These are phyloP conservation scores for Pyricularia pennisetigena DNA, from an alignment of 2,329 filamentous ascomycete species.

Conservation along the genomic window DNA sequence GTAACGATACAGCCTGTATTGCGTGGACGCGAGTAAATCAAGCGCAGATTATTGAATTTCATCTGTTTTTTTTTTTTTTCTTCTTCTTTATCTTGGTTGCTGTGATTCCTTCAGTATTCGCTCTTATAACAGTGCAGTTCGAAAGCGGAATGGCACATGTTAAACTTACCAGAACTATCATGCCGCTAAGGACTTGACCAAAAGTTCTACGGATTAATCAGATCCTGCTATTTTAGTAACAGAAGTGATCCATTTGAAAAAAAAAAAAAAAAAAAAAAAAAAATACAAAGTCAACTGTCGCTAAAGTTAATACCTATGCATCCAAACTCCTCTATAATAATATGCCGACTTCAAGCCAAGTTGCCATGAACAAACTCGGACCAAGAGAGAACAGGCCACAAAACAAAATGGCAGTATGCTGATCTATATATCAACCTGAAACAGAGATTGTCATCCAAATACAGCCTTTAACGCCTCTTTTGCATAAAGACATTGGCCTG, in stretches of 20 bases:
- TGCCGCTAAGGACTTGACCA: neutral
- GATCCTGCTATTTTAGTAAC: no score
- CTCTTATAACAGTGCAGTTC: neutral
- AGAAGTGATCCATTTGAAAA: neutral
- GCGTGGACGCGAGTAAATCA: neutral
- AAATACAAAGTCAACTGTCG: neutral
- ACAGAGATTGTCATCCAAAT: neutral
- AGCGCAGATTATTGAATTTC: neutral
- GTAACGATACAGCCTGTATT: neutral
- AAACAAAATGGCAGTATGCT: neutral
- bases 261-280: no score
- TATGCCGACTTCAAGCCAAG: neutral
- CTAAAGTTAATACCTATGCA: neutral
- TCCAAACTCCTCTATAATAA: neutral
- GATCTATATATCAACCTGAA: neutral
- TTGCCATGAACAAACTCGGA: neutral
- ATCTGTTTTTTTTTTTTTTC: no score
- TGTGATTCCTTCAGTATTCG: neutral
- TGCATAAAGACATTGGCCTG: slow-evolving; percentile 40
- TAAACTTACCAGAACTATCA: neutral
- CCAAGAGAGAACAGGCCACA: neutral
- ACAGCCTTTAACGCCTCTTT: slow-evolving; percentile 19
- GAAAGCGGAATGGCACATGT: neutral
- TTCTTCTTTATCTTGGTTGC: no score
- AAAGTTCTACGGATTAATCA: no score